Percentiles rank a stretch among this genome's conserved stretches.
These are phyloP conservation scores for Cardamine resedifolia DNA, from an alignment of 345 rosid species.

Conservation along the genomic window DNA sequence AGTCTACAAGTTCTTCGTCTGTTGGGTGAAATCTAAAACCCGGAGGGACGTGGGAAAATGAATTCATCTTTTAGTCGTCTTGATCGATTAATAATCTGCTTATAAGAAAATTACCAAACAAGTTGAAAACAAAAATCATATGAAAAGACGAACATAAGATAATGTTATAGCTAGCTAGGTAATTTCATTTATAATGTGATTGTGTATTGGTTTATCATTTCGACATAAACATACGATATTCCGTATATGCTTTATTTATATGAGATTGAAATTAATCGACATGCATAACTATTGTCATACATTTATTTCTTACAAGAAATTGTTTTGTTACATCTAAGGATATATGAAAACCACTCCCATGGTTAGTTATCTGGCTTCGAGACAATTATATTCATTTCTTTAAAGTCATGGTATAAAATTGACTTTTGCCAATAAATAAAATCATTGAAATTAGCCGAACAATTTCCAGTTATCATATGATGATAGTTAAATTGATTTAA, in stretches of 20 bases:
- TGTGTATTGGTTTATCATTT: slow-evolving; percentile 5
- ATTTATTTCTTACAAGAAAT: neutral
- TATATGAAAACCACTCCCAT: slow-evolving; percentile 8
- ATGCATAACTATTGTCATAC: neutral
- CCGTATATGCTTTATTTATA: neutral
- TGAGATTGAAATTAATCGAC: neutral
- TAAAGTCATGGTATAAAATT: neutral
- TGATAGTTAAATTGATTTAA: slow-evolving; percentile 2
- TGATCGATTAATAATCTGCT: slow-evolving; percentile 38
- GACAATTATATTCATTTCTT: neutral
- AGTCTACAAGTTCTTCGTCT: slow-evolving; percentile 89
- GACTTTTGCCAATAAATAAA: neutral
- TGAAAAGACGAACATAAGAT: neutral
- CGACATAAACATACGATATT: neutral
- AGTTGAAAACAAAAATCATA: neutral
- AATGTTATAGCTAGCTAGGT: neutral
- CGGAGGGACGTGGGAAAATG: slow-evolving; percentile 79
- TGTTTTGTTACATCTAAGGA: neutral
- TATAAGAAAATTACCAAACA: neutral
- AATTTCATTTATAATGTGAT: neutral
- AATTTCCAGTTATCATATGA: slow-evolving; percentile 5
- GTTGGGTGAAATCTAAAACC: slow-evolving; percentile 86
- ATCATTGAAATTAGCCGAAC: neutral
- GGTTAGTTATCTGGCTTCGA: neutral
- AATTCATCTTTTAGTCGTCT: slow-evolving; percentile 47